These are phyloP conservation scores for Boletus tylopilopsis DNA, from an alignment of 768 basidiomycete genomes.

Conservation along the genomic window DNA sequence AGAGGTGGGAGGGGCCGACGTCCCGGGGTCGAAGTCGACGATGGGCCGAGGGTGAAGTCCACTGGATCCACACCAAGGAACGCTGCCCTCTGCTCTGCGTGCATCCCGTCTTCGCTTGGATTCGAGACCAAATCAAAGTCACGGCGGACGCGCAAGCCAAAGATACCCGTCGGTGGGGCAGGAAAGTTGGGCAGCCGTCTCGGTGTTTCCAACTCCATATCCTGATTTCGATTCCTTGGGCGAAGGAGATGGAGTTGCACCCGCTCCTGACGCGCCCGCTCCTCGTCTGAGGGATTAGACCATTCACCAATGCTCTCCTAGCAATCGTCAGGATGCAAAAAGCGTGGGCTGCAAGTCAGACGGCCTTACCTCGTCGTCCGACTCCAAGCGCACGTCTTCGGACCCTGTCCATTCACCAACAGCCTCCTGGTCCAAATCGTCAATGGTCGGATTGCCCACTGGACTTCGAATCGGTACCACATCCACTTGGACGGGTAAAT, in stretches of 20 bases:
- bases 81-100: slow-evolving; percentile 32
- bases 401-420: slow-evolving; percentile 83
- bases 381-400: slow-evolving; percentile 58
- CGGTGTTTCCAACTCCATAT: slow-evolving; percentile 51
- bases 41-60: slow-evolving; percentile 45
- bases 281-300: slow-evolving; percentile 91
- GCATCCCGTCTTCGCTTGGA: slow-evolving; percentile 72
- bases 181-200: slow-evolving; percentile 79
- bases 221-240: slow-evolving; percentile 29
- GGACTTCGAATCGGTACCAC: slow-evolving; percentile 31
- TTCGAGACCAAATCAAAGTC: slow-evolving; percentile 80
- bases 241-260: slow-evolving; percentile 60
- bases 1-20: slow-evolving; percentile 54
- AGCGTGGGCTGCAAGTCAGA: background rate
- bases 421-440: slow-evolving; percentile 35
- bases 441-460: slow-evolving; percentile 30
- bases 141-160: slow-evolving; percentile 38
- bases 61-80: slow-evolving; percentile 43
- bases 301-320: slow-evolving; percentile 80
- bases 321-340: slow-evolving; percentile 6
- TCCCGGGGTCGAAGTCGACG: slow-evolving; percentile 40
- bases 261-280: slow-evolving; percentile 68
- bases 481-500: slow-evolving; percentile 22
- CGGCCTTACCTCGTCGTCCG: slow-evolving; percentile 65
- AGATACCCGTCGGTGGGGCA: slow-evolving; percentile 57